phyloP scores from a whole-genome alignment of 495 filamentous ascomycete species.

The Massariosphaeria phaeospora region DNA sequence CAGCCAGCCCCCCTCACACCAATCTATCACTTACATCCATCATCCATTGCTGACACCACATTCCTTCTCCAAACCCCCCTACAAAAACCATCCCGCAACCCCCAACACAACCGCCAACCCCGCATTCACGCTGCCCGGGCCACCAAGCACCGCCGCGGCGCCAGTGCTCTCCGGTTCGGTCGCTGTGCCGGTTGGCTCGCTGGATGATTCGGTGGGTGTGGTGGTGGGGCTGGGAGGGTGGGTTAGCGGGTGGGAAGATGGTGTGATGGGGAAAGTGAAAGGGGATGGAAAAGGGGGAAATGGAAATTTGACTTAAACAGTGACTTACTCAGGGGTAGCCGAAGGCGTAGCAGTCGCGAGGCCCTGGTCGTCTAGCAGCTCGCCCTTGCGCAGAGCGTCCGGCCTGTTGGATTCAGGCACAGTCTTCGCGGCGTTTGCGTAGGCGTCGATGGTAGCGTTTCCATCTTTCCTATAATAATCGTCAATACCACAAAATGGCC shows the following conservation, averaged over 20 bases:
- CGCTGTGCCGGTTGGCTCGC: neutral
- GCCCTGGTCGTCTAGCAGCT: conserved; percentile 1
- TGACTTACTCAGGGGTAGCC: neutral
- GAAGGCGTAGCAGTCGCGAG: conserved; percentile 5
- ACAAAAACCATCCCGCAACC: conserved; percentile 12
- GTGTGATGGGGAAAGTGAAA: neutral
- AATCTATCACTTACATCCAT: too few relatives aligned
- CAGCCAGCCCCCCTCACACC: too few relatives aligned
- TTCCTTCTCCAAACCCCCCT: too few relatives aligned
- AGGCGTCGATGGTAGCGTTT: too few relatives aligned
- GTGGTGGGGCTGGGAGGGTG: too few relatives aligned
- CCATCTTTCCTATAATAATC: too few relatives aligned
- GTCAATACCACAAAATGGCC: too few relatives aligned
- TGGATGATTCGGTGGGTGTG: too few relatives aligned
- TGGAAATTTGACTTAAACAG: neutral
- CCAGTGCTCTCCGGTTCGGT: neutral
- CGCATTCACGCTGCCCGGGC: neutral
- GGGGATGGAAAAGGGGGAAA: neutral
- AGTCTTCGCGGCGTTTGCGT: neutral
- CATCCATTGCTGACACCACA: too few relatives aligned
- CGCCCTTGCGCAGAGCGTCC: neutral
- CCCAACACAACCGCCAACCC: conserved; percentile 1
- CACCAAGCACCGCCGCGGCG: neutral
- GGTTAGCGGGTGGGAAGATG: neutral
- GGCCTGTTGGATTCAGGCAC: neutral